These are phyloP conservation scores for Phytophthora idaei DNA, from an alignment of 352 stramenopile genomes.

Conservation along the genomic window DNA sequence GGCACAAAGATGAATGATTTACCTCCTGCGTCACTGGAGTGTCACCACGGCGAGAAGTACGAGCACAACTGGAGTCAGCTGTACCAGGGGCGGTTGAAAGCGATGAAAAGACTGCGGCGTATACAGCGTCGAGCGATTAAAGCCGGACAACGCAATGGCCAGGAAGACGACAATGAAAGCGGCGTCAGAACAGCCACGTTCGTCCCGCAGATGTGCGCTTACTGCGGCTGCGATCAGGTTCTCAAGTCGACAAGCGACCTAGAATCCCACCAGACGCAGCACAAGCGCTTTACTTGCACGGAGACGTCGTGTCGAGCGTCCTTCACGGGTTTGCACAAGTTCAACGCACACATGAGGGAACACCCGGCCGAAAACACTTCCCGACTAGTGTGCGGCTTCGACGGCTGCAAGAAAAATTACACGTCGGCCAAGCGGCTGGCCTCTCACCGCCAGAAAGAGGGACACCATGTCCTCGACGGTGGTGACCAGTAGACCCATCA, in stretches of 20 bases:
- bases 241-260: slow-evolving; percentile 32
- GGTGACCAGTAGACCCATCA: not conserved
- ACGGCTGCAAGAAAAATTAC: slow-evolving; percentile 51
- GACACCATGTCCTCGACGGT: not conserved
- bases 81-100: slow-evolving; percentile 35
- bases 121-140: slow-evolving; percentile 25
- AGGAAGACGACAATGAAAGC: slow-evolving; percentile 2
- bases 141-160: slow-evolving; percentile 4
- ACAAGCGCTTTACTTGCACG: slow-evolving; percentile 39
- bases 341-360: slow-evolving; percentile 38
- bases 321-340: slow-evolving; percentile 32
- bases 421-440: slow-evolving; percentile 39
- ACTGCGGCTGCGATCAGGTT: slow-evolving; percentile 46
- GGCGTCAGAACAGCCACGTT: slow-evolving; percentile 22
- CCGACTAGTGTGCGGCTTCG: slow-evolving; percentile 32
- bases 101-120: slow-evolving; percentile 30
- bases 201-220: slow-evolving; percentile 36
- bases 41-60: slow-evolving; percentile 36
- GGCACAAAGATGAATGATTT: slow-evolving; percentile 13
- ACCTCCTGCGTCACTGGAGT: slow-evolving; percentile 22
- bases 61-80: slow-evolving; percentile 43
- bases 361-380: not conserved
- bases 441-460: slow-evolving; percentile 37
- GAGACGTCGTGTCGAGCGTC: slow-evolving; percentile 36
- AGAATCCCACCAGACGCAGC: slow-evolving; percentile 28